These are phyloP conservation scores for Lunasporangiospora selenospora DNA, from an alignment of 192 early-diverging fungal genomes.

Conservation along the genomic window DNA sequence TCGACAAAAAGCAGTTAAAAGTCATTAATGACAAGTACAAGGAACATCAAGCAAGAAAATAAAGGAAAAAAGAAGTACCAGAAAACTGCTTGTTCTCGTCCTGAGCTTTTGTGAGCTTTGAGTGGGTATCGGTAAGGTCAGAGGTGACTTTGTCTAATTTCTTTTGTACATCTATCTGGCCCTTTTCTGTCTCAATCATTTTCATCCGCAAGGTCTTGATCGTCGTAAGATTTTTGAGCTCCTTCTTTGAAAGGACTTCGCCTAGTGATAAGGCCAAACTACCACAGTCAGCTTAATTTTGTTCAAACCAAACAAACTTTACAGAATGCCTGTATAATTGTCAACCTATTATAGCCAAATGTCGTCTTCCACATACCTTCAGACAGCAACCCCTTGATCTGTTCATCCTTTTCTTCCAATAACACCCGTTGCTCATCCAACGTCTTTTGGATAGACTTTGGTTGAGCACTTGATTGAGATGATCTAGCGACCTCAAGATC, in stretches of 20 bases:
- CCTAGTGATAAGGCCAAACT: conserved; percentile 57
- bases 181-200: conserved; percentile 65
- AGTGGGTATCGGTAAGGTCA: conserved; percentile 57
- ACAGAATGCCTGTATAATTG: too few relatives aligned
- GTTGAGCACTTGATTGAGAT: conserved; percentile 40
- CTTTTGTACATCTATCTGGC: conserved; percentile 52
- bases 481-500: conserved; percentile 33
- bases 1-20: too few relatives aligned
- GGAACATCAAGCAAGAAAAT: neutral
- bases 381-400: conserved; percentile 51
- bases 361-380: conserved; percentile 36
- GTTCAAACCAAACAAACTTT: too few relatives aligned
- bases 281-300: conserved; percentile 16
- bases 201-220: conserved; percentile 80
- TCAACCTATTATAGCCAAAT: too few relatives aligned
- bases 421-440: conserved; percentile 51
- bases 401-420: conserved; percentile 52
- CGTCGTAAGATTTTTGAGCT: conserved; percentile 70
- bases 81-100: conserved; percentile 50
- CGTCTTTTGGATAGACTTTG: conserved; percentile 50
- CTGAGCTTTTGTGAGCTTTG: conserved; percentile 44
- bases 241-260: conserved; percentile 79
- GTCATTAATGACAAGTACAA: too few relatives aligned
- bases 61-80: conserved; percentile 11
- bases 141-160: conserved; percentile 54